phyloP scores from a whole-genome alignment of 2,329 filamentous ascomycete genomes.

The Neofusicoccum cordaticola region DNA sequence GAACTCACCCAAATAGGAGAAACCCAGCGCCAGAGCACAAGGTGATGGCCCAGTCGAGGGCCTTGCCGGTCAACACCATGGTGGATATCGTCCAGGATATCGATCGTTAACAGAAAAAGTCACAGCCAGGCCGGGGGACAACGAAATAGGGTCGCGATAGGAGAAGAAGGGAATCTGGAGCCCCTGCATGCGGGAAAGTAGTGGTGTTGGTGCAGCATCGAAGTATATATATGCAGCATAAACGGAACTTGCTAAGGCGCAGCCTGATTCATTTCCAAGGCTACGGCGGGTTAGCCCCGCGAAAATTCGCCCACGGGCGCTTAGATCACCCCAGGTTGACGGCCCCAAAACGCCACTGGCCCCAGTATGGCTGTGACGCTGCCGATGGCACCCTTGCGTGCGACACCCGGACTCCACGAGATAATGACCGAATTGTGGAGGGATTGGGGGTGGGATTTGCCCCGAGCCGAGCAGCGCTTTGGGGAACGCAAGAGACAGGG shows the following conservation, averaged over 20 bases:
- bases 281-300: not conserved
- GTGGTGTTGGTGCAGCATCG: not conserved
- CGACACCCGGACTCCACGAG: constrained; percentile 1
- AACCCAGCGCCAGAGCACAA: constrained; percentile 14
- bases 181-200: not conserved
- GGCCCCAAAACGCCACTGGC: not conserved
- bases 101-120: not conserved
- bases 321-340: constrained; percentile 6
- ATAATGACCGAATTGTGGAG: not conserved
- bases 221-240: constrained; percentile 9
- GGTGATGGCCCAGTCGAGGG: constrained; percentile 16
- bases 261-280: constrained; percentile 5
- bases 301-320: not conserved
- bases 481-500: too few species aligned
- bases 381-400: constrained; percentile 8
- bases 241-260: not conserved
- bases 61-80: constrained; percentile 16
- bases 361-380: not conserved
- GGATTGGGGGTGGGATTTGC: not conserved
- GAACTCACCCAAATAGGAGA: constrained; percentile 13
- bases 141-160: not conserved
- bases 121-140: not conserved
- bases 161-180: not conserved
- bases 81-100: not conserved
- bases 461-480: not conserved